Evolutionary conservation across 2,329 filamentous ascomycete species (phyloP), one percentile per base, ranked within the genome.

Genomic region (Aspergillus glaucus): DNA sequence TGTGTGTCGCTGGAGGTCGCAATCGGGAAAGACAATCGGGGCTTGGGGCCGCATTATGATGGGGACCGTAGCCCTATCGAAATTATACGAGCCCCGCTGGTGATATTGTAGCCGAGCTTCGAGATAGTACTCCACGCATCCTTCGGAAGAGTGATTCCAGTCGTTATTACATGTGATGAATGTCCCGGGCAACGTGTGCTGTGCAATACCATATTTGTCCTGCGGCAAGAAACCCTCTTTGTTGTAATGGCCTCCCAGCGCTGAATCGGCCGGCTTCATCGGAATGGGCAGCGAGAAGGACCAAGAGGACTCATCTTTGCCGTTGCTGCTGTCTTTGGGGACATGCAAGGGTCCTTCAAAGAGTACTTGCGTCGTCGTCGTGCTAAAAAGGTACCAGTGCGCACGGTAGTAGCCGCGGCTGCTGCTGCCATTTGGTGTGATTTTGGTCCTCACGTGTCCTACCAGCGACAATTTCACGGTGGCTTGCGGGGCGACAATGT

Each of bases 91-190:
- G 36, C 46, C 3, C 7, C 40, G 2, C 9, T 21, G 1, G 28
- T 46, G 52, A 36, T 52, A 54, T 4, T n/a, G 45, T 2, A 71
- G 32, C 2, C 53, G 50, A 0, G 68, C 67, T 28, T 65, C 49
- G 1, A 74, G 49, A 9, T 56, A 61, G 39, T 73, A 73, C 41
- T 74, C 66, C n/a, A 69, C 64, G 8, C 57, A 65, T 3, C 52
- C 50, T 17, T 66, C 55, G n/a, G 49, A 53, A 3, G 14, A 39
- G 6, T 14, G 46, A 22, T 37, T 40, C 28, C 17, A 41, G 28
- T 46, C 43, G 1, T 21, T 30, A 19, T 21, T 21, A 22, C 4
- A 32, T 7, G 46, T 47, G 30, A 17, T 45, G 19, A 59, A 59
- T 0, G 53, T 50, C 2, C 53, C 56, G 2, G 58, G 54, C n/a